These are phyloP conservation scores for Xylariomycetidae sp. DNA, from an alignment of 2,329 filamentous ascomycete species.

Conservation along the genomic window DNA sequence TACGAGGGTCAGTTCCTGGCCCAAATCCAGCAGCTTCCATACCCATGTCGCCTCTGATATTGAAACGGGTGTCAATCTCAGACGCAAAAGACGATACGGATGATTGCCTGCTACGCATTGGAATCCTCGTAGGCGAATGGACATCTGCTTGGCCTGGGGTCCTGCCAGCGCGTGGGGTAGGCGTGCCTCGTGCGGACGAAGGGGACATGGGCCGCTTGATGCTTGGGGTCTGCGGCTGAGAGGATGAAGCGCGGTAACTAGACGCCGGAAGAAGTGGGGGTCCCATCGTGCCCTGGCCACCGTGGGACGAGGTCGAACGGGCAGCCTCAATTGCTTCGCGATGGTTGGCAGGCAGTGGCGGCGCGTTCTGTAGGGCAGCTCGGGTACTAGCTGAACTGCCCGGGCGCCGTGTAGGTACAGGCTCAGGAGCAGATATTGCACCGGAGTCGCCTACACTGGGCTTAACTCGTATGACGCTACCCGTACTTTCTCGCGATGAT, in stretches of 20 bases:
- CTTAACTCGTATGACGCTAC: slow-evolving; percentile 36
- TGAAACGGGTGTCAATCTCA: slow-evolving; percentile 88
- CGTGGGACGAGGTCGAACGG: slow-evolving; percentile 50
- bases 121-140: slow-evolving; percentile 43
- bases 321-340: slow-evolving; percentile 80
- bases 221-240: slow-evolving; percentile 59
- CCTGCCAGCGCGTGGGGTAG: slow-evolving; percentile 50
- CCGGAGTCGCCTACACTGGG: slow-evolving; percentile 32
- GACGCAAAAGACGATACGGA: slow-evolving; percentile 95
- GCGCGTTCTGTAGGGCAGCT: slow-evolving; percentile 40
- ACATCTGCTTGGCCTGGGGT: slow-evolving; percentile 42
- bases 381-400: slow-evolving; percentile 68
- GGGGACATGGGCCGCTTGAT: slow-evolving; percentile 40
- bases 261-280: slow-evolving; percentile 82
- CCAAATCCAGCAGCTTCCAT: slow-evolving; percentile 57
- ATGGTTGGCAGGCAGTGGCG: slow-evolving; percentile 78
- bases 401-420: slow-evolving; percentile 48
- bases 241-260: slow-evolving; percentile 45
- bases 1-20: slow-evolving; percentile 80
- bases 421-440: slow-evolving; percentile 32
- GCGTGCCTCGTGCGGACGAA: slow-evolving; percentile 48
- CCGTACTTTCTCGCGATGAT: slow-evolving; percentile 44
- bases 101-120: slow-evolving; percentile 57
- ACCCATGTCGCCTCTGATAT: slow-evolving; percentile 59
- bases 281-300: slow-evolving; percentile 60